Base-by-base conservation (phyloP, 2,329 filamentous ascomycete genomes). In the Cladosporium austrohemisphaericum region DNA sequence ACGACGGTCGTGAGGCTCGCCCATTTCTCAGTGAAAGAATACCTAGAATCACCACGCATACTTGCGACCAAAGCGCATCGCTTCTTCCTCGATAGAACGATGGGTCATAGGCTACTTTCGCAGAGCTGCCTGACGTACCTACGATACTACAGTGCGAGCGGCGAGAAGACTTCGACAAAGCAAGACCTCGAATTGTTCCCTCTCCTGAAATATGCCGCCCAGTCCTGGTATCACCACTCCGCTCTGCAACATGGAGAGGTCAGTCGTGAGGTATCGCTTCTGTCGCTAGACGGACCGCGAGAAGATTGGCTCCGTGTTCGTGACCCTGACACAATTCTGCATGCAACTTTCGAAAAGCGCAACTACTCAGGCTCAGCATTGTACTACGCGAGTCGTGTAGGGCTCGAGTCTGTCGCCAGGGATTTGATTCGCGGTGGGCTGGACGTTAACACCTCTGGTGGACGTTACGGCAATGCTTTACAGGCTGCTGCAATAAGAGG, bases 21-120 rank as follows among this genome's bases (percentile, higher is more conserved):
- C 4, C 57, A 61, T 49, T 60, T 59, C 44, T 57, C 56, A 3
- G 55, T 61, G 2, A 52, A 59, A 32, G 55, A 61, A 29, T 60
- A 61, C 40, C 51, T 61, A 11, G 49, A 53, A 14, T 60, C 56
- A 10, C 20, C 50, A 13, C 52, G 55, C 4, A 54, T 56, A 26
- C 18, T 49, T 7, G 29, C 44, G 28, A 46, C 53, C 22, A 28
- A 23, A 29, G 49, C 50, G 3, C 40, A 38, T 14, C 18, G 49
- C n/a, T 57, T 54, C 31, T 25, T 49, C 26, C 54, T 56, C n/a
- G 41, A 54, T 4, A 33, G 19, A 32, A 13, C 26, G 2, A 28
- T 6, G 14, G 53, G 28, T 25, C 53, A 57, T 29, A 25, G 43
- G 8, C 48, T 51, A 20, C 44, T 57, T 20, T 28, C 53, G 2